Conservation (phyloP, 306 rosid genomes). For the Dryas drummondii region DNA sequence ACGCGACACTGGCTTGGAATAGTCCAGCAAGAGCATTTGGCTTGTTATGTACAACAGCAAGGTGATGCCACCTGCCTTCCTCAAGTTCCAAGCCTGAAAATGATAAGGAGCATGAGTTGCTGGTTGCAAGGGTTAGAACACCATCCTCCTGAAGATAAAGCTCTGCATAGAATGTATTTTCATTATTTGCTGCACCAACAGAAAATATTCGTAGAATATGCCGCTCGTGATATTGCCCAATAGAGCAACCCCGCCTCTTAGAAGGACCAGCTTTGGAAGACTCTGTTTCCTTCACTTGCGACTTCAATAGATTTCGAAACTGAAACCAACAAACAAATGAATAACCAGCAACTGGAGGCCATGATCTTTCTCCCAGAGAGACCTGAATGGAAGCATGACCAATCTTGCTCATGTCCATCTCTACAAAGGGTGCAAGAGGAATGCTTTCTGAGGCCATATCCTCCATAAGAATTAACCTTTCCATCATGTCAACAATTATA, state of each 20-base stretch:
- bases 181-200: slow-evolving; percentile 82
- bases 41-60: slow-evolving; percentile 94
- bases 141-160: slow-evolving; percentile 98
- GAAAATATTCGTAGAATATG: slow-evolving; percentile 74
- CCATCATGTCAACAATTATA: slow-evolving; percentile 86
- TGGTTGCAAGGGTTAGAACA: slow-evolving; percentile 88
- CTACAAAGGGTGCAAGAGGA: slow-evolving; percentile 90
- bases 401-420: slow-evolving; percentile 90
- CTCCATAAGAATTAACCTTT: slow-evolving; percentile 72
- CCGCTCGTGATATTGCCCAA: slow-evolving; percentile 52
- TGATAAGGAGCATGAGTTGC: slow-evolving; percentile 76
- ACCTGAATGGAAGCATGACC: slow-evolving; percentile 99
- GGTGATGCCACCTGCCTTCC: slow-evolving; percentile 99
- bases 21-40: slow-evolving; percentile 99
- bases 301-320: slow-evolving; percentile 71
- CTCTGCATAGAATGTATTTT: slow-evolving; percentile 73
- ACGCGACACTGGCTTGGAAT: slow-evolving; percentile 97
- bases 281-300: slow-evolving; percentile 69
- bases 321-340: slow-evolving; percentile 99
- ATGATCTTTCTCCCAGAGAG: slow-evolving; percentile 97
- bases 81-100: slow-evolving; percentile 91
- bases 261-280: slow-evolving; percentile 59
- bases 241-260: slow-evolving; percentile 55
- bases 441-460: slow-evolving; percentile 74
- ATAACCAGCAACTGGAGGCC: slow-evolving; percentile 99